Percentiles rank a stretch among this genome's conserved stretches.
Evolutionary conservation across 1,284 basidiomycete species (phyloP).

Genomic region (Boletellus deceptivus): DNA sequence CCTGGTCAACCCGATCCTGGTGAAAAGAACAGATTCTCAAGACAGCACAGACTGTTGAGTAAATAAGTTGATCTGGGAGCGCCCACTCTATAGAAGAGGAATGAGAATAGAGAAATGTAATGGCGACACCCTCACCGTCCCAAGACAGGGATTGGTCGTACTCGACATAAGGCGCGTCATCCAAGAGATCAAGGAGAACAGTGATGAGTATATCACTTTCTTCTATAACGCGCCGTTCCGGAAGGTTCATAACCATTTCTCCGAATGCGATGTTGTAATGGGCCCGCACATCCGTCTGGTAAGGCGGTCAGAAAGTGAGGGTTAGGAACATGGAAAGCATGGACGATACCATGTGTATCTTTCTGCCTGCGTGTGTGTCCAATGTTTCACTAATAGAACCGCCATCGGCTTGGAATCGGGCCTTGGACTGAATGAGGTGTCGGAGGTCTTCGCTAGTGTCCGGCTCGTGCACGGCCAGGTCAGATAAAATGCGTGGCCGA

Average conservation of each 20-base stretch:
- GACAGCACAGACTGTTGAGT: slow-evolving; percentile 70
- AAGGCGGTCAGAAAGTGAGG: slow-evolving; percentile 10
- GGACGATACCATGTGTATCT: slow-evolving; percentile 26
- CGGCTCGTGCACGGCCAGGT: slow-evolving; percentile 69
- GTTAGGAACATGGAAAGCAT: not conserved
- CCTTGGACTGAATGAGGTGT: slow-evolving; percentile 59
- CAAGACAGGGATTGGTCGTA: slow-evolving; percentile 77
- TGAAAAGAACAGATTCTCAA: slow-evolving; percentile 61
- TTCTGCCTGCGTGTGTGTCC: not conserved
- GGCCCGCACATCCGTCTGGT: slow-evolving; percentile 57
- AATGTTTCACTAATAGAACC: not conserved
- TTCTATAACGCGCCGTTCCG: slow-evolving; percentile 49
- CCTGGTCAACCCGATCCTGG: slow-evolving; percentile 45
- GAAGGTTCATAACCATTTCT: slow-evolving; percentile 64
- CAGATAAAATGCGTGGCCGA: slow-evolving; percentile 76
- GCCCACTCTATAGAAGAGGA: slow-evolving; percentile 60
- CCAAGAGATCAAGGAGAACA: slow-evolving; percentile 62
- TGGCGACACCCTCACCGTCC: slow-evolving; percentile 52
- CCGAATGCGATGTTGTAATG: slow-evolving; percentile 79
- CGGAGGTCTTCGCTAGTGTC: slow-evolving; percentile 49
- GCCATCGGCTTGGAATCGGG: slow-evolving; percentile 36
- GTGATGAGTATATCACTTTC: slow-evolving; percentile 51
- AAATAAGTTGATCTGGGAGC: slow-evolving; percentile 77
- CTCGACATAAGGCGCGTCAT: slow-evolving; percentile 68
- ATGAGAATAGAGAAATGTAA: slow-evolving; percentile 11